phyloP scores from a whole-genome alignment of 2,329 filamentous ascomycete genomes.

The Pseudofabraea citricarpa region DNA sequence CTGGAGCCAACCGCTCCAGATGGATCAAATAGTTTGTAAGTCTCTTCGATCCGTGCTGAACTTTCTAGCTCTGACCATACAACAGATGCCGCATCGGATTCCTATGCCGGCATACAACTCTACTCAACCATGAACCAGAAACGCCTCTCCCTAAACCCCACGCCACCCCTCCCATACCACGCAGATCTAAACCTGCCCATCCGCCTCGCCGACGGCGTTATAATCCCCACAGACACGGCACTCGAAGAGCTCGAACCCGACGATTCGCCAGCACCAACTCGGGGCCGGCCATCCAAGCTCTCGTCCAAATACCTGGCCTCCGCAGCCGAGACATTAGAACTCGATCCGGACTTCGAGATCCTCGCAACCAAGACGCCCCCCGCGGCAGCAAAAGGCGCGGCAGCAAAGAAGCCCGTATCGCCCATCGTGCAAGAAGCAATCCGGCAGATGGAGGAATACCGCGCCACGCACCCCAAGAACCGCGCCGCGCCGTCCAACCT shows the following conservation, averaged over 20 bases:
- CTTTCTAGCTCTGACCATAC: conserved; percentile 23
- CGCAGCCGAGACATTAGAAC: conserved; percentile 17
- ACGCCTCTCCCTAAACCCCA: conserved; percentile 60
- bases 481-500: conserved; percentile 31
- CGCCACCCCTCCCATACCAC: conserved; percentile 64
- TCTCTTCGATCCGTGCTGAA: conserved; percentile 13
- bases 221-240: conserved; percentile 20
- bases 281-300: neutral
- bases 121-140: conserved; percentile 68
- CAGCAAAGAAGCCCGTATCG: conserved; percentile 47
- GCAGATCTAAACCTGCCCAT: conserved; percentile 66
- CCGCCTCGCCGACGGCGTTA: conserved; percentile 41
- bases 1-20: conserved; percentile 62
- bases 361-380: neutral
- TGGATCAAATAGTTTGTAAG: conserved; percentile 67
- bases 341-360: conserved; percentile 17
- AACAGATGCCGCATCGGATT: conserved; percentile 75
- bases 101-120: conserved; percentile 73
- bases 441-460: conserved; percentile 5
- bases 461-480: conserved; percentile 6
- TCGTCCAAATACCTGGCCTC: conserved; percentile 6
- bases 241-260: conserved; percentile 22
- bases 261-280: conserved; percentile 1
- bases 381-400: neutral
- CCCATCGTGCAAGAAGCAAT: conserved; percentile 9